phyloP scores from a whole-genome alignment of 768 basidiomycete genomes.

The Boletus sensibilis region DNA sequence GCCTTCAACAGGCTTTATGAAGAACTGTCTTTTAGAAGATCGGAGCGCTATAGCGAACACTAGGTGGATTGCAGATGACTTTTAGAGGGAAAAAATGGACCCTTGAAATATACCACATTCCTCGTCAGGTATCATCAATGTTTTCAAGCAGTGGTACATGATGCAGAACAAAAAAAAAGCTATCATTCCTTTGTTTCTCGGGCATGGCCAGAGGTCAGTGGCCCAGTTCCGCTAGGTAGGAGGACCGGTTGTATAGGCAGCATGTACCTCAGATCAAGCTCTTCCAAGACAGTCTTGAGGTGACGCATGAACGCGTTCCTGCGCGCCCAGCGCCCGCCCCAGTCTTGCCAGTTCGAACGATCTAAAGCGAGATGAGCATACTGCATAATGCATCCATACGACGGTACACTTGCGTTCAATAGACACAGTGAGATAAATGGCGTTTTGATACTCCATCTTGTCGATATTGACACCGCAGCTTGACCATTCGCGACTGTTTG shows the following conservation, averaged over 20 bases:
- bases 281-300: constrained; percentile 68
- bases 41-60: neutral
- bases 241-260: constrained; percentile 74
- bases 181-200: neutral
- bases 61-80: neutral
- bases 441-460: constrained; percentile 77
- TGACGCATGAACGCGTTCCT: constrained; percentile 75
- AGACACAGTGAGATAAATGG: constrained; percentile 61
- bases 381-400: neutral
- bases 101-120: neutral
- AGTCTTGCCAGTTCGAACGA: constrained; percentile 83
- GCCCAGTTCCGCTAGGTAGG: constrained; percentile 35
- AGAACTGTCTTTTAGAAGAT: neutral
- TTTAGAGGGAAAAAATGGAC: neutral
- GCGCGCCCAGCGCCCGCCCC: constrained; percentile 77
- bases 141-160: neutral
- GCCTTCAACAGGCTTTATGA: constrained; percentile 38
- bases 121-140: neutral
- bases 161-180: neutral
- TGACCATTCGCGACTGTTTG: constrained; percentile 75
- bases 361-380: constrained; percentile 39
- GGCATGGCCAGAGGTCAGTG: neutral
- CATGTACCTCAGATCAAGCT: constrained; percentile 68
- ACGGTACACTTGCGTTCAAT: constrained; percentile 60
- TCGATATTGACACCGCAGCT: constrained; percentile 64